These are phyloP conservation scores for Acer campestre DNA, from an alignment of 345 rosid genomes.

Conservation along the genomic window DNA sequence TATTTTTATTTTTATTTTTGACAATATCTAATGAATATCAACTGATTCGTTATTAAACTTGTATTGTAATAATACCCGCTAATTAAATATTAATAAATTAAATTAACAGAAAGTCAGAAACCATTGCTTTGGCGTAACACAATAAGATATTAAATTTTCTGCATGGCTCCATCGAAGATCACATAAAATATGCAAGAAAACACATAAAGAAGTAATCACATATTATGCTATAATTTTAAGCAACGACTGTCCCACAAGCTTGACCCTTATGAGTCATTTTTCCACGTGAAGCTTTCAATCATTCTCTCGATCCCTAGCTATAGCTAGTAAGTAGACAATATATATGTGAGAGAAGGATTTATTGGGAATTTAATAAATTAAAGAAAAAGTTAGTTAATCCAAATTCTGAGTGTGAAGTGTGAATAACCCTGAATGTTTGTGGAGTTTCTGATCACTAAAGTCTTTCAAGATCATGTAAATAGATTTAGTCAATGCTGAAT, in stretches of 20 bases:
- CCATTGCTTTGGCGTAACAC: no score
- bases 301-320: not conserved
- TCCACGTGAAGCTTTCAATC: constrained; percentile 13
- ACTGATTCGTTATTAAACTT: no score
- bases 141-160: no score
- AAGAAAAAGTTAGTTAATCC: not conserved
- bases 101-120: no score
- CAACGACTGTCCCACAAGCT: constrained; percentile 11
- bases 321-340: not conserved
- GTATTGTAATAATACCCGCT: no score
- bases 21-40: no score
- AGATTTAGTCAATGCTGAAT: not conserved
- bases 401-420: not conserved
- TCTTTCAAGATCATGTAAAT: not conserved
- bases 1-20: no score
- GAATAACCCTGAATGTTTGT: not conserved
- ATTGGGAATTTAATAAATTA: constrained; percentile 1
- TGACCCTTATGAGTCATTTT: constrained; percentile 9
- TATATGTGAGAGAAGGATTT: not conserved
- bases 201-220: not conserved
- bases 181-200: constrained; percentile 6
- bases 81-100: no score
- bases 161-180: not conserved
- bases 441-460: not conserved
- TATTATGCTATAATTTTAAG: not conserved